Evolutionary conservation across 345 rosid species (phyloP), one percentile per base, ranked within the genome.

Genomic region (Bruguiera parviflora): DNA sequence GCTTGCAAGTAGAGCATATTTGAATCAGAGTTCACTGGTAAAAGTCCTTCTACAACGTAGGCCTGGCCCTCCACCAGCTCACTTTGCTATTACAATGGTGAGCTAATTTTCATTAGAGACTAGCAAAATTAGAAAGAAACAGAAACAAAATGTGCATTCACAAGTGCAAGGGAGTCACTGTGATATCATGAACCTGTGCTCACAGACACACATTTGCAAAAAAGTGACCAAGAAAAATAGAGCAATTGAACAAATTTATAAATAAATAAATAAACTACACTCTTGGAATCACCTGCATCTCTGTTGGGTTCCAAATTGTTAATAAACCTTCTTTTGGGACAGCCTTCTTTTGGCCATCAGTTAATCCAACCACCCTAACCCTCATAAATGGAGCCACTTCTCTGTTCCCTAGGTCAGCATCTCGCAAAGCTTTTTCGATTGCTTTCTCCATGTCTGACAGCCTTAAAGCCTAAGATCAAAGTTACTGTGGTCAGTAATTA

Each of bases 231-330:
- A 11, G 19, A 70, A 47, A 73, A 22, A 65, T 59, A 28, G 18
- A 67, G n/a, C 15, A 59, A 64, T 49, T 15, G 9, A 33, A 33
- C 37, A 33, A 33, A 7, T 33, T 31, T 31, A 3, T 32, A 6
- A 5, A 32, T 4, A 31, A 33, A 63, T 59, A 56, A 33, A n/a
- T n/a, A 43, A 35, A 56, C n/a, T 21, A 65, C 35, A 70, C 59
- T 25, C 60, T 53, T 53, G 64, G 47, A 68, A 65, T 73, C 65
- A 89, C 99, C 96, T 88, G 97, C 79, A 78, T 83, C 77, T 90
- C 96, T 8, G 96, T 86, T 9, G 99, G 99, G 74, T 84, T 85
- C 99, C 99, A 95, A 77, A 92, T 87, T 57, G 97, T 89, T 82
- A 95, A 77, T 39, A 92, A 79, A 65, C 93, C 97, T 80, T 88